Evolutionary conservation across 331 rosid species (phyloP).

Genomic region (Prunus yedoensis): DNA sequence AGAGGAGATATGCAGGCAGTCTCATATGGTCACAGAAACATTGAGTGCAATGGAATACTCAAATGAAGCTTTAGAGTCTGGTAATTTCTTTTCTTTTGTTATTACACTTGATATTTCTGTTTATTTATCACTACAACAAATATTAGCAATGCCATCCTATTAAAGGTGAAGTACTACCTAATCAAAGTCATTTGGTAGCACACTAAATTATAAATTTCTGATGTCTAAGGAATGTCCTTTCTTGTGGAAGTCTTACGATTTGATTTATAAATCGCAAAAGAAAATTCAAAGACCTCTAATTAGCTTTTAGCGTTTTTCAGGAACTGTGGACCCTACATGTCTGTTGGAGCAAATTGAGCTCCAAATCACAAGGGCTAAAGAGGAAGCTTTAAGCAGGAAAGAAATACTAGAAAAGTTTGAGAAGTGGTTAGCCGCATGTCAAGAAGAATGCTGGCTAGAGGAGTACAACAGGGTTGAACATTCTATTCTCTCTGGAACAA

Average conservation of each 20-base stretch:
- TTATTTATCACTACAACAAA: conserved; percentile 1
- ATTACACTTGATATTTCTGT: background rate
- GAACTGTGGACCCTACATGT: conserved; percentile 35
- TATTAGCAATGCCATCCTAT: background rate
- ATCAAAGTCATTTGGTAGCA: background rate
- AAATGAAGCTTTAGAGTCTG: conserved; percentile 44
- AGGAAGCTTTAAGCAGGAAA: conserved; percentile 62
- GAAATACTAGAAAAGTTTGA: conserved; percentile 78
- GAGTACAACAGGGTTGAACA: conserved; percentile 68
- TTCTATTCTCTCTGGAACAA: background rate
- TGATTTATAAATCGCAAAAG: background rate
- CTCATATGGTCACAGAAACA: conserved; percentile 48
- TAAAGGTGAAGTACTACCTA: background rate
- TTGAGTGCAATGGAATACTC: conserved; percentile 32
- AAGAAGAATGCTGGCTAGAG: conserved; percentile 86
- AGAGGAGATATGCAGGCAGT: conserved; percentile 53
- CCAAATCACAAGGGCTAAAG: conserved; percentile 51
- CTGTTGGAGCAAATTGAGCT: conserved; percentile 55
- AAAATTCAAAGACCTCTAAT: background rate
- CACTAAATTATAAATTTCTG: background rate
- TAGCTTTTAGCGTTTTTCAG: conserved; percentile 27
- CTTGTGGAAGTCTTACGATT: background rate
- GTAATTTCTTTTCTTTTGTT: conserved; percentile 24
- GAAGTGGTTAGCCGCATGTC: conserved; percentile 65
- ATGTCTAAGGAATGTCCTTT: background rate